Base-by-base conservation (phyloP, 176 grass and related monocot species). In the Guadua angustifolia region DNA sequence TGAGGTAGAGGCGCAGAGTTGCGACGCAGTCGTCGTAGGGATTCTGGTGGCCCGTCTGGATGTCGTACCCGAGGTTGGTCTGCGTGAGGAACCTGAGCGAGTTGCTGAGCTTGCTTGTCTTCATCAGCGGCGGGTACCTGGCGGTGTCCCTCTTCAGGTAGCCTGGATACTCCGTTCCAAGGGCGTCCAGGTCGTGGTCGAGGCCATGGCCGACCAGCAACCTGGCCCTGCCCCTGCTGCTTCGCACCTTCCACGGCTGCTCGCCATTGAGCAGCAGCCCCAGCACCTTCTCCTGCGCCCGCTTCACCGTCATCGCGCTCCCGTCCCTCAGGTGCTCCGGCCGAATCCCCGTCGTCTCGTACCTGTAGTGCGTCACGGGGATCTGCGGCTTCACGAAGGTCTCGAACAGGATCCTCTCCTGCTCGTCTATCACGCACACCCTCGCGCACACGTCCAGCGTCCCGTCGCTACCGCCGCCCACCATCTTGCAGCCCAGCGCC, bases 101-200 rank as follows among this genome's bases (percentile, higher is more conserved):
- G 82, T 95, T 93, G 82, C 92, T 98, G 26, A 94, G 76, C 89
- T 77, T 86, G 88, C 92, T 98, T 43, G 95, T 98, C 85, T 95
- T 98, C 92, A 94, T 93, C 71, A 98, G 84, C 52, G 90, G 92
- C 73, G 95, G 92, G 79, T 98, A 95, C 7, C 43, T 79, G 4
- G 95, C 95, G 53, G 88, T 98, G 82, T 97, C 95, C 46, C 95
- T 87, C 47, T 86, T 93, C 5, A 93, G 79, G 66, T 86, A 74
- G 6, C 24, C 64, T 75, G 95, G 95, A 59, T 90, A 93, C 35
- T 94, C 92, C 2, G 94, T 40, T 32, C 88, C 88, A 4, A 97
- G 90, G 70, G 81, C 84, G 0, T 88, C 51, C 8, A 97, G 95
- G 75, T 94, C 90, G 47, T 91, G 92, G 39, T 97, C 90, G 14